These are phyloP conservation scores for Candida argentea DNA, from an alignment of 805 yeast genomes.

Conservation along the genomic window DNA sequence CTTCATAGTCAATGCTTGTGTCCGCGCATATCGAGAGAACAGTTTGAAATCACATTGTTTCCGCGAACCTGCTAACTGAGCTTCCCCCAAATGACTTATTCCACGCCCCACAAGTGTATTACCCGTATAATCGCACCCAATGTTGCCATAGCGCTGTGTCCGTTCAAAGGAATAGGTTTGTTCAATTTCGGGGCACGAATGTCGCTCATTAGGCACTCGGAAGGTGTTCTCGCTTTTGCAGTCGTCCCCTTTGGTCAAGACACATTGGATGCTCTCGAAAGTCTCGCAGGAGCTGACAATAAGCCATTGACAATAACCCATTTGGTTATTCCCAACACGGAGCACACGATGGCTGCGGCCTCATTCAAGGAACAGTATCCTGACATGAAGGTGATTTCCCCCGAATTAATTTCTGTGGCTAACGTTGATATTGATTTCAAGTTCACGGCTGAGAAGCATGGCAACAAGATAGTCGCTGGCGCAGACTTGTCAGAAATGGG, in stretches of 20 bases:
- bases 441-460: slow-evolving; percentile 20
- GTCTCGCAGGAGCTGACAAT: slow-evolving; percentile 18
- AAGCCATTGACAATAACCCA: slow-evolving; percentile 37
- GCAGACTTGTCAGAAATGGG: slow-evolving; percentile 19
- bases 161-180: slow-evolving; percentile 21
- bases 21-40: no score
- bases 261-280: slow-evolving; percentile 29
- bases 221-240: slow-evolving; percentile 39
- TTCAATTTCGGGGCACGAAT: slow-evolving; percentile 33
- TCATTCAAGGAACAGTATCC: slow-evolving; percentile 44
- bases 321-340: slow-evolving; percentile 51
- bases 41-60: no score
- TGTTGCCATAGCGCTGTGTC: slow-evolving; percentile 23
- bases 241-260: slow-evolving; percentile 46
- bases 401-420: slow-evolving; percentile 28
- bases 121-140: slow-evolving; percentile 22
- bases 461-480: slow-evolving; percentile 21
- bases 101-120: slow-evolving; percentile 21
- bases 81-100: slow-evolving; percentile 32
- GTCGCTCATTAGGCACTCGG: slow-evolving; percentile 25
- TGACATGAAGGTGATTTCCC: slow-evolving; percentile 41
- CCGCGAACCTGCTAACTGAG: no score
- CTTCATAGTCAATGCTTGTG: no score
- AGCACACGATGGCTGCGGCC: slow-evolving; percentile 55
- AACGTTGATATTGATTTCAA: slow-evolving; percentile 25